Conservation (phyloP, 2,329 filamentous ascomycete genomes). For the Xylaria sp. region DNA sequence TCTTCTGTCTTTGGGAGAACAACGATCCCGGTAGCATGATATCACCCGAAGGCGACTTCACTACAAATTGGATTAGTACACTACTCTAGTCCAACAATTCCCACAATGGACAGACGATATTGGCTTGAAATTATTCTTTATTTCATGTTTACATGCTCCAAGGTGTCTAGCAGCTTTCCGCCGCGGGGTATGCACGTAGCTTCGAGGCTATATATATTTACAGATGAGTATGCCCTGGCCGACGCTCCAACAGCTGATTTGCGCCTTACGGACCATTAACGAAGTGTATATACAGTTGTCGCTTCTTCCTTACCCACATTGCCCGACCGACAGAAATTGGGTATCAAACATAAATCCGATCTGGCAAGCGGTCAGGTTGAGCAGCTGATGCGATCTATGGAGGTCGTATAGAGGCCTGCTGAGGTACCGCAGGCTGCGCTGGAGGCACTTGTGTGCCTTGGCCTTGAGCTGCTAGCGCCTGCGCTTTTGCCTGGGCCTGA, state of each 20-base stretch:
- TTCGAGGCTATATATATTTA: slow-evolving; percentile 44
- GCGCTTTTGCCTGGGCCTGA: slow-evolving; percentile 34
- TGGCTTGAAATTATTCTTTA: slow-evolving; percentile 34
- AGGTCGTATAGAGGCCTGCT: slow-evolving; percentile 28
- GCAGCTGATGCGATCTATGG: slow-evolving; percentile 19
- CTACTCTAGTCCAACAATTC: neutral
- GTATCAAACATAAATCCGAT: slow-evolving; percentile 39
- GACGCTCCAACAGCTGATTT: slow-evolving; percentile 27
- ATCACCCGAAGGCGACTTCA: neutral
- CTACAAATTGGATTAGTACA: neutral
- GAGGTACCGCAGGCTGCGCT: slow-evolving; percentile 21
- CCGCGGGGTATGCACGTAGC: slow-evolving; percentile 44
- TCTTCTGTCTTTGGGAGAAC: neutral
- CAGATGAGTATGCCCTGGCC: slow-evolving; percentile 32
- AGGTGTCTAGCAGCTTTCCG: slow-evolving; percentile 18
- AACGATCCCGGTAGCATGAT: neutral
- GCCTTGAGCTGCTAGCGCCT: slow-evolving; percentile 36
- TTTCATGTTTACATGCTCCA: slow-evolving; percentile 34
- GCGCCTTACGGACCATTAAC: slow-evolving; percentile 35
- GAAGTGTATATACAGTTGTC: slow-evolving; percentile 45
- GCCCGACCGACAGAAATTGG: slow-evolving; percentile 29
- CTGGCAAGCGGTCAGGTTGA: slow-evolving; percentile 21
- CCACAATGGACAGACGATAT: neutral
- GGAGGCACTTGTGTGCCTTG: slow-evolving; percentile 33
- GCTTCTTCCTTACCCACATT: slow-evolving; percentile 28